Percentiles rank a stretch among this genome's conserved stretches.
phyloP scores from a whole-genome alignment of 805 yeast genomes.

The Blastobotrys parvus region DNA sequence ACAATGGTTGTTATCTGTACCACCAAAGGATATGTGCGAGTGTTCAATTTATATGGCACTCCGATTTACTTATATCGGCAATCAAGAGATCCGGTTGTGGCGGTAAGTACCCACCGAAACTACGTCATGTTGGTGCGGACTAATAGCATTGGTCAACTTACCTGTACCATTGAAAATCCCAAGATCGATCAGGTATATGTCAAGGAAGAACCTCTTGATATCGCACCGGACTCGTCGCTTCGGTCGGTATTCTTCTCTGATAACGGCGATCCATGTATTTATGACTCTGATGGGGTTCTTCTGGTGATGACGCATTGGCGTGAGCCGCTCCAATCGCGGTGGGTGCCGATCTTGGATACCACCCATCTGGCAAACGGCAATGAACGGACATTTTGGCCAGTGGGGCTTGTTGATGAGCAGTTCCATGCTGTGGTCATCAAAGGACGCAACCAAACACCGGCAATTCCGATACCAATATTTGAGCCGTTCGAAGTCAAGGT shows the following conservation, averaged over 20 bases:
- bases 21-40: constrained; percentile 63
- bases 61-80: constrained; percentile 51
- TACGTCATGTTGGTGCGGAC: constrained; percentile 47
- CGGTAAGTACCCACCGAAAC: constrained; percentile 55
- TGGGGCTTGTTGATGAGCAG: constrained; percentile 64
- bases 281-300: constrained; percentile 69
- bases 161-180: constrained; percentile 42
- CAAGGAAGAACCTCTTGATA: constrained; percentile 25
- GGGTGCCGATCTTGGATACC: constrained; percentile 67
- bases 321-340: constrained; percentile 60
- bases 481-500: constrained; percentile 63
- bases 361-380: constrained; percentile 26
- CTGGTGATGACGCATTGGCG: constrained; percentile 74
- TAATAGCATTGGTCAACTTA: constrained; percentile 27
- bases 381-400: constrained; percentile 76
- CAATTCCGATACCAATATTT: constrained; percentile 78
- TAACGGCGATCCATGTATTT: constrained; percentile 84
- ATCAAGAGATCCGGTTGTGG: constrained; percentile 62
- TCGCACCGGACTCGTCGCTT: constrained; percentile 32
- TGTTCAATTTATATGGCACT: constrained; percentile 64
- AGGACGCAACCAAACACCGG: constrained; percentile 59
- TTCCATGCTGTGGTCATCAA: constrained; percentile 69
- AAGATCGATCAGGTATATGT: constrained; percentile 33
- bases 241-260: constrained; percentile 77
- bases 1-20: constrained; percentile 62